phyloP scores from a whole-genome alignment of 2,329 filamentous ascomycete species.

The Teratosphaeria destructans region DNA sequence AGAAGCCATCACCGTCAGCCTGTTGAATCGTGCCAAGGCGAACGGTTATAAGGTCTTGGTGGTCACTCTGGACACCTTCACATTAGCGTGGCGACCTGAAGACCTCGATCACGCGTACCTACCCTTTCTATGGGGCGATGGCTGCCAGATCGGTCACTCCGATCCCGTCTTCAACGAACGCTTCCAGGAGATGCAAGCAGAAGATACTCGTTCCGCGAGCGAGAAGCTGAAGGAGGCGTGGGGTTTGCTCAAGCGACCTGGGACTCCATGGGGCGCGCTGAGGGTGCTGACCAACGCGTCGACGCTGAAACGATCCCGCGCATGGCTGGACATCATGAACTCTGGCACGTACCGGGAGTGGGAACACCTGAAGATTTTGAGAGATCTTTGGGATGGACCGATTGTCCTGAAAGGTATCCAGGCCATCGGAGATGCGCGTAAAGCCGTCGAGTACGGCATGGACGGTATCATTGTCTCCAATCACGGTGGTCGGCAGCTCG shows the following conservation, averaged over 20 bases:
- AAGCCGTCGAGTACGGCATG: slow-evolving; percentile 34
- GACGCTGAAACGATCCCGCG: background rate
- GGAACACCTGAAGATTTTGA: slow-evolving; percentile 50
- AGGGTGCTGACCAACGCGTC: background rate
- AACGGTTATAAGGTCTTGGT: slow-evolving; percentile 55
- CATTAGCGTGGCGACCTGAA: slow-evolving; percentile 55
- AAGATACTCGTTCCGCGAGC: slow-evolving; percentile 37
- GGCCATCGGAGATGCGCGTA: slow-evolving; percentile 31
- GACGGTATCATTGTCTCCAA: slow-evolving; percentile 44
- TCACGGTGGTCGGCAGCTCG: slow-evolving; percentile 42
- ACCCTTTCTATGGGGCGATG: slow-evolving; percentile 1
- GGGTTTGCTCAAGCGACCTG: slow-evolving; percentile 41
- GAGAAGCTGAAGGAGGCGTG: slow-evolving; percentile 26
- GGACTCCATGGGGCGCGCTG: slow-evolving; percentile 13
- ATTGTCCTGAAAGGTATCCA: background rate
- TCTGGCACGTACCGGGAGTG: slow-evolving; percentile 32
- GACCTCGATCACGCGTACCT: slow-evolving; percentile 14
- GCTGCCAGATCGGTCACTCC: background rate
- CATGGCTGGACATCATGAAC: slow-evolving; percentile 45
- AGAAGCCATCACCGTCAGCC: slow-evolving; percentile 53
- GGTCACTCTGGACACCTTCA: slow-evolving; percentile 62
- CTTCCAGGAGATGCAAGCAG: background rate
- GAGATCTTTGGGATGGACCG: slow-evolving; percentile 44
- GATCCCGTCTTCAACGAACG: background rate
- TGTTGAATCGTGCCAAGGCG: slow-evolving; percentile 51